A percentile compares a stretch with the other conserved stretches of the same genome.
phyloP scores from a whole-genome alignment of 2,329 filamentous ascomycete genomes.

The Colletotrichum filicis region DNA sequence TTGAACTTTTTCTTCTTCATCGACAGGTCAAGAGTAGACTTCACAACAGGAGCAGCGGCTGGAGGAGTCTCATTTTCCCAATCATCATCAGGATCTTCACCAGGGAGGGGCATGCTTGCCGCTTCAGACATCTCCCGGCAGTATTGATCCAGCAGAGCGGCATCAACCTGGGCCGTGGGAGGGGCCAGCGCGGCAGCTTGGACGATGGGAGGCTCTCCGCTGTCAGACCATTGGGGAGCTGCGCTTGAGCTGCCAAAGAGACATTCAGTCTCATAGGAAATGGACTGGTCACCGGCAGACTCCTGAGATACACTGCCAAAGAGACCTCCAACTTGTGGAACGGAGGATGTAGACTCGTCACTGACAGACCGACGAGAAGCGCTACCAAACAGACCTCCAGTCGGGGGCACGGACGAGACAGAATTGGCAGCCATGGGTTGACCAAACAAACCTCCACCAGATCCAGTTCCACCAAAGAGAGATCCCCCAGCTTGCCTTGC shows the following conservation, averaged over 20 bases:
- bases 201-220: not conserved
- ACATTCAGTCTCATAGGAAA: too few relatives aligned
- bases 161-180: conserved; percentile 89
- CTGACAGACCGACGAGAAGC: too few relatives aligned
- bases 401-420: not conserved
- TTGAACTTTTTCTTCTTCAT: not conserved
- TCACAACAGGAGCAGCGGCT: not conserved
- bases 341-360: too few relatives aligned
- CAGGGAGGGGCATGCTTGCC: conserved; percentile 85
- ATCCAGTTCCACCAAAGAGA: not conserved
- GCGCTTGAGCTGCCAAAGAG: not conserved
- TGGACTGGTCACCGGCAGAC: too few relatives aligned
- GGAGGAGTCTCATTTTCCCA: not conserved
- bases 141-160: conserved; percentile 83
- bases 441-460: not conserved
- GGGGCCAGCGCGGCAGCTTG: conserved; percentile 79
- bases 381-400: not conserved
- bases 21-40: not conserved
- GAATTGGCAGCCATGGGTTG: not conserved
- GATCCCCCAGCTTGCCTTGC: not conserved
- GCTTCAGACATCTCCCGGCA: conserved; percentile 88
- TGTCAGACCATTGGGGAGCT: not conserved
- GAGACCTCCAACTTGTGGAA: too few relatives aligned
- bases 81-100: conserved; percentile 61
- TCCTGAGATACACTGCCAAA: too few relatives aligned